These are phyloP conservation scores for Pseudogymnoascus sp. DNA, from an alignment of 2,329 filamentous ascomycete genomes.

Conservation along the genomic window DNA sequence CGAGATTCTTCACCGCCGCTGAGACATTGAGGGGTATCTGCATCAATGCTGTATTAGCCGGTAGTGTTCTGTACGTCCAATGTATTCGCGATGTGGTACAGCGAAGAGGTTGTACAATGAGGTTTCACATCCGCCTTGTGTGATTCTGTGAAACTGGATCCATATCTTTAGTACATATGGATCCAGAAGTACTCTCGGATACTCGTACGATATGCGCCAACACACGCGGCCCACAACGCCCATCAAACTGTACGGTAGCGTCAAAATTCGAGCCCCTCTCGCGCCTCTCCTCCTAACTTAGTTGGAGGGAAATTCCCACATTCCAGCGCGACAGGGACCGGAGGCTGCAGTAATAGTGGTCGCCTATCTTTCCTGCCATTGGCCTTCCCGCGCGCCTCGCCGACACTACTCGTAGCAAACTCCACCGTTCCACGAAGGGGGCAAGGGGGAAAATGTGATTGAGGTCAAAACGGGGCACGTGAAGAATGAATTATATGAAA, in stretches of 20 bases:
- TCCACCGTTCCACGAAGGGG: neutral
- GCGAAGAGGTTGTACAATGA: neutral
- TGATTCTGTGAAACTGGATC: neutral
- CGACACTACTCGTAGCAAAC: neutral
- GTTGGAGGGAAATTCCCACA: neutral
- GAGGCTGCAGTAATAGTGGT: neutral
- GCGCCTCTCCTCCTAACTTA: neutral
- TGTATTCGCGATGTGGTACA: neutral
- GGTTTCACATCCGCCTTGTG: neutral
- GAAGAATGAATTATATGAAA: neutral
- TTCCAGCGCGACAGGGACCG: conserved; percentile 6
- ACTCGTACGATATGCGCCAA: neutral
- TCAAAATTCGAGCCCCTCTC: neutral
- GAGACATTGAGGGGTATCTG: neutral
- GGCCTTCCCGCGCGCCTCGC: conserved; percentile 1
- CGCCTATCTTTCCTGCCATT: conserved; percentile 1
- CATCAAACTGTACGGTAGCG: neutral
- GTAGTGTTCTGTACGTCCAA: neutral
- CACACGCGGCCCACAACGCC: conserved; percentile 2
- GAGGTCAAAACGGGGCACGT: neutral
- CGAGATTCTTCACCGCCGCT: neutral
- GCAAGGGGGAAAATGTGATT: neutral
- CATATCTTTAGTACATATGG: neutral
- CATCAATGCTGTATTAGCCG: neutral
- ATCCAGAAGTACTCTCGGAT: neutral